These are phyloP conservation scores for Coniella lustricola DNA, from an alignment of 2,329 filamentous ascomycete species.

Conservation along the genomic window DNA sequence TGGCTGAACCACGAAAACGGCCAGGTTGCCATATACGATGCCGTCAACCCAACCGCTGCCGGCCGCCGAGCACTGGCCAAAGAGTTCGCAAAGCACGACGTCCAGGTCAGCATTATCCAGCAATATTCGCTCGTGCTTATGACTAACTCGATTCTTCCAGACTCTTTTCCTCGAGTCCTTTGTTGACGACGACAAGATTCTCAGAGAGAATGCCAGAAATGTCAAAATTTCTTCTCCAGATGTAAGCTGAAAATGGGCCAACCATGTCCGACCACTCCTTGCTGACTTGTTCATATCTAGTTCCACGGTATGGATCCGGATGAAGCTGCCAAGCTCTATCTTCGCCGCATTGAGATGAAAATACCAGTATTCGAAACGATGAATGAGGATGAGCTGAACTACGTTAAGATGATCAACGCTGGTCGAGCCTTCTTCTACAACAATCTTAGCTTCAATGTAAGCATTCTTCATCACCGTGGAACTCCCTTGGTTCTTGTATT, in stretches of 20 bases:
- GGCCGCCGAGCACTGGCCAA: constrained; percentile 81
- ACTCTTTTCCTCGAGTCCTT: constrained; percentile 95
- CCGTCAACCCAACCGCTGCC: constrained; percentile 83
- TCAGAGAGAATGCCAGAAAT: constrained; percentile 92
- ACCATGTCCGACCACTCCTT: neutral
- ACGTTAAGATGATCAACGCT: constrained; percentile 99
- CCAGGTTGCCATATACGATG: constrained; percentile 97
- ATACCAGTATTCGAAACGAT: constrained; percentile 97
- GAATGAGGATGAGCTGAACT: constrained; percentile 89
- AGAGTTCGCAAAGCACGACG: constrained; percentile 96
- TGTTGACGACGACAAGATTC: constrained; percentile 86
- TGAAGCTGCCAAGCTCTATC: constrained; percentile 86
- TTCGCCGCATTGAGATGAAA: constrained; percentile 80
- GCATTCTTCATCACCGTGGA: neutral
- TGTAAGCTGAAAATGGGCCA: constrained; percentile 39
- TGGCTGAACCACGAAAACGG: constrained; percentile 97
- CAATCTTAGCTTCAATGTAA: constrained; percentile 78
- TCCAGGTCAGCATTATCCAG: constrained; percentile 53
- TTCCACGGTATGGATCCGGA: constrained; percentile 89
- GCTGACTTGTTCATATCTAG: constrained; percentile 31
- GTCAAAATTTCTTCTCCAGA: constrained; percentile 98
- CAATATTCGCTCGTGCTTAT: neutral
- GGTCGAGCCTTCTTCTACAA: constrained; percentile 91
- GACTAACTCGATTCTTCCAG: constrained; percentile 34
- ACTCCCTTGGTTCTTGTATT: neutral